Conservation (phyloP, 441 rosid genomes). For the Bruguiera hainesii region DNA sequence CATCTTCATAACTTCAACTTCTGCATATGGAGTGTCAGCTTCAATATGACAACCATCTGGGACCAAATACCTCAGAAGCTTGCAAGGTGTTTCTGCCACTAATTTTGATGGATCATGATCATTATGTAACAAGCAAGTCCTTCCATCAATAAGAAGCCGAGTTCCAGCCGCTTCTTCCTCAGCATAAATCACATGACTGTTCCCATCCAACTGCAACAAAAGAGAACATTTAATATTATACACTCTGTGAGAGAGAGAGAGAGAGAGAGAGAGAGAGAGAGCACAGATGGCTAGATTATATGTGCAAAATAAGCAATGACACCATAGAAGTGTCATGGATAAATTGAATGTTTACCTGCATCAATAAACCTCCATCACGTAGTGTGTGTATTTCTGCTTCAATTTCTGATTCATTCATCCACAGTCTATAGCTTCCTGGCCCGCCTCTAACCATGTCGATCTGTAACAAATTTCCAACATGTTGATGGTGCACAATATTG, state of each 20-base stretch:
- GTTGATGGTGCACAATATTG: conserved; percentile 21
- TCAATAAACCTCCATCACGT: conserved; percentile 98
- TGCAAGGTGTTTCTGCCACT: conserved; percentile 99
- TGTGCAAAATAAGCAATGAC: conserved; percentile 11
- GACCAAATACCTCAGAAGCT: conserved; percentile 90
- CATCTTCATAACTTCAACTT: conserved; percentile 99
- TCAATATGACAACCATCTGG: conserved; percentile 89
- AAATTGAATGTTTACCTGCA: conserved; percentile 79
- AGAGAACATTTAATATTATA: conserved; percentile 6
- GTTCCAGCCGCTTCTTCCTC: conserved; percentile 99
- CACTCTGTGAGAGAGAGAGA: neutral
- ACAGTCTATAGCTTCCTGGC: conserved; percentile 89
- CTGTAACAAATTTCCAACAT: conserved; percentile 39
- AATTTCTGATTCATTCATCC: conserved; percentile 86
- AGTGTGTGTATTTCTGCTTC: conserved; percentile 98
- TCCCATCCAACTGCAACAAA: conserved; percentile 85
- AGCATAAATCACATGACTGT: conserved; percentile 99
- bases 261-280: neutral
- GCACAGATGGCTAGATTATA: neutral
- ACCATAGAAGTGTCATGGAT: neutral
- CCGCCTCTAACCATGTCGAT: conserved; percentile 97
- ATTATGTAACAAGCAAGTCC: conserved; percentile 99
- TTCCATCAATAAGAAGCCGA: conserved; percentile 99
- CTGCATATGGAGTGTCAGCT: conserved; percentile 95
- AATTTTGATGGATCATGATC: conserved; percentile 99